Evolutionary conservation across 2,329 filamentous ascomycete genomes (phyloP).

Genomic region (Atkinsonella hypoxylon): DNA sequence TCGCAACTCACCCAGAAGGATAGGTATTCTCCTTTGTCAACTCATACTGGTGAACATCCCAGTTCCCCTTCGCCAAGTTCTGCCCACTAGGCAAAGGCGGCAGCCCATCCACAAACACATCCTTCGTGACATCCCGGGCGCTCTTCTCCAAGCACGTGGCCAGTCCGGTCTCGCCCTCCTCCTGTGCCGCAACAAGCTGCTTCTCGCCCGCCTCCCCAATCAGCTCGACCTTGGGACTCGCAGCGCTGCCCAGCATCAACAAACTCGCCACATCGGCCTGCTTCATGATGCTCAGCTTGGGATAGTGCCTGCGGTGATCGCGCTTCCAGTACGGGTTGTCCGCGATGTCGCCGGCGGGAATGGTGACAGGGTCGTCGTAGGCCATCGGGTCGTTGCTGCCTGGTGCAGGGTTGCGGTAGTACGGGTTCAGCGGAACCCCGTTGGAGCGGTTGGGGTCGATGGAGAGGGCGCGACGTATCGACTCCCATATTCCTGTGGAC

Average conservation of each 20-base stretch:
- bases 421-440: constrained; percentile 83
- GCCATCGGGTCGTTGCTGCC: constrained; percentile 27
- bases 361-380: constrained; percentile 38
- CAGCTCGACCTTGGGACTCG: constrained; percentile 69
- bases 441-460: constrained; percentile 82
- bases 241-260: constrained; percentile 72
- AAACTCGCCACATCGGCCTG: constrained; percentile 81
- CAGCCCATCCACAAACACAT: constrained; percentile 65
- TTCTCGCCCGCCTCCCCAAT: constrained; percentile 48
- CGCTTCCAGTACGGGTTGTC: constrained; percentile 65
- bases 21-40: constrained; percentile 59
- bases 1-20: constrained; percentile 47
- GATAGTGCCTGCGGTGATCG: constrained; percentile 73
- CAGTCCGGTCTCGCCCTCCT: constrained; percentile 63
- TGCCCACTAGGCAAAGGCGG: constrained; percentile 77
- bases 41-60: constrained; percentile 58
- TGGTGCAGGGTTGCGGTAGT: constrained; percentile 72
- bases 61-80: constrained; percentile 38
- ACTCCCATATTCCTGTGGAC: constrained; percentile 79
- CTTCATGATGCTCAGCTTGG: constrained; percentile 63
- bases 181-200: constrained; percentile 62
- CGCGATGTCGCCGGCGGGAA: constrained; percentile 39
- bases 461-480: constrained; percentile 63
- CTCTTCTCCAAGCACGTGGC: constrained; percentile 56
- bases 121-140: constrained; percentile 35